phyloP scores from a whole-genome alignment of 73 alveolate genomes.

The Breviolum minutum region DNA sequence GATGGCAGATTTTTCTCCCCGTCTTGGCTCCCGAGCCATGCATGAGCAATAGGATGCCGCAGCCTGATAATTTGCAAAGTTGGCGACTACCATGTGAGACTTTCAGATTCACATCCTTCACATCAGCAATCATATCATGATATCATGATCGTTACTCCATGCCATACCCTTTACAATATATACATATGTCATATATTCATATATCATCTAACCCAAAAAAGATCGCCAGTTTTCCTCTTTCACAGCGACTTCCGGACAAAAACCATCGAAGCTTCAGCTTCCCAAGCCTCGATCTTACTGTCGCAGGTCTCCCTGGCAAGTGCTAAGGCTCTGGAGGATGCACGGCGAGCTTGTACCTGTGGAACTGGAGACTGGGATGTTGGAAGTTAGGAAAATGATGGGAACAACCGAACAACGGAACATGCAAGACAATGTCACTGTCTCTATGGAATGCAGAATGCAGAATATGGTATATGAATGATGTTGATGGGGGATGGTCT shows the following conservation, averaged over 20 bases:
- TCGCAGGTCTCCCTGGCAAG: constrained; percentile 81
- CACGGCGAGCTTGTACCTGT: constrained; percentile 33
- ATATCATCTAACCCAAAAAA: no score
- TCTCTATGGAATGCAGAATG: background rate
- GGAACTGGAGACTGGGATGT: background rate
- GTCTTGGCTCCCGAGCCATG: constrained; percentile 10
- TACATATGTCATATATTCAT: no score
- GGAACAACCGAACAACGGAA: background rate
- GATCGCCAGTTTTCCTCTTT: background rate
- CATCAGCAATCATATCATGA: no score
- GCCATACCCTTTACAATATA: no score
- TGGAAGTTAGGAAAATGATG: background rate
- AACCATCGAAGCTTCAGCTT: background rate
- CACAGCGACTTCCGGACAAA: background rate
- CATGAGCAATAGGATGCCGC: constrained; percentile 37
- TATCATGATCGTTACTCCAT: no score
- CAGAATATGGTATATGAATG: background rate
- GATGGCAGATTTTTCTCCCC: no score
- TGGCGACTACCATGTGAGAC: no score
- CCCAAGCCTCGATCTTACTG: constrained; percentile 71
- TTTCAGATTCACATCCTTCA: no score
- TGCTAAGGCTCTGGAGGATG: constrained; percentile 49
- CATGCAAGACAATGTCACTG: background rate
- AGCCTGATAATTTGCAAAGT: constrained; percentile 3
- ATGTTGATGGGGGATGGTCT: no score